Percentiles rank a stretch among this genome's conserved stretches.
Evolutionary conservation across 805 yeast genomes (phyloP).

Genomic region (Saturnispora kantuleensis): DNA sequence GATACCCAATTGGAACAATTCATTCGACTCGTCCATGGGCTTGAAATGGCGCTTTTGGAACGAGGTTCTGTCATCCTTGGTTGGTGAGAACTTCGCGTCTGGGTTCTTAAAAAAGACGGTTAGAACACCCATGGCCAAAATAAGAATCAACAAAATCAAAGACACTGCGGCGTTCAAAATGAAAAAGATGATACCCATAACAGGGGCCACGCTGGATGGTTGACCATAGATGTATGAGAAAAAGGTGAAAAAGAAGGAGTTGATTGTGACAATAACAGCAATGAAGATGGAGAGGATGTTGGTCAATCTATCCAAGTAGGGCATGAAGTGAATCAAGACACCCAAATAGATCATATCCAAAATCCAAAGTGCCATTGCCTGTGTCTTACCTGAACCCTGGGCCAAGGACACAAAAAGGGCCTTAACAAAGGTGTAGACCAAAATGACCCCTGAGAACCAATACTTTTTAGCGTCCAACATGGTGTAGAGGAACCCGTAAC

Average conservation of each 20-base stretch:
- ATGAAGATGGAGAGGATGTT: conserved; percentile 67
- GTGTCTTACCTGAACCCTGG: conserved; percentile 74
- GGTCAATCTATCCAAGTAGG: conserved; percentile 76
- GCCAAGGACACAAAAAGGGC: conserved; percentile 67
- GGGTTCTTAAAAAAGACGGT: conserved; percentile 74
- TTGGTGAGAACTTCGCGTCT: conserved; percentile 80
- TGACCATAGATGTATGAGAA: conserved; percentile 80
- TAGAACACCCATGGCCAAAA: conserved; percentile 54
- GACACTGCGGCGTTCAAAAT: conserved; percentile 85
- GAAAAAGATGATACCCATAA: conserved; percentile 90
- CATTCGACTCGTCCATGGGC: conserved; percentile 24
- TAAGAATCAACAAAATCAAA: conserved; percentile 57
- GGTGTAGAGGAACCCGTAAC: conserved; percentile 82
- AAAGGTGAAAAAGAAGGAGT: conserved; percentile 78
- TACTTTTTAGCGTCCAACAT: conserved; percentile 75
- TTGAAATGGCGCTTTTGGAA: conserved; percentile 43
- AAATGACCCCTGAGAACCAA: conserved; percentile 69
- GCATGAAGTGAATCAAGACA: conserved; percentile 52
- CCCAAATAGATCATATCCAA: conserved; percentile 63
- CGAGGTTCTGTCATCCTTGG: conserved; percentile 85
- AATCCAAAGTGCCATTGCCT: conserved; percentile 66
- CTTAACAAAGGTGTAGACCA: conserved; percentile 55
- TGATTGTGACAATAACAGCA: conserved; percentile 60
- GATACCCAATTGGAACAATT: conserved; percentile 62
- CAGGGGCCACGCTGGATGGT: conserved; percentile 64